Evolutionary conservation across 1,139 yeast species (phyloP), one percentile per base, ranked within the genome.

Genomic region (Saccharomyces pastorianus): DNA sequence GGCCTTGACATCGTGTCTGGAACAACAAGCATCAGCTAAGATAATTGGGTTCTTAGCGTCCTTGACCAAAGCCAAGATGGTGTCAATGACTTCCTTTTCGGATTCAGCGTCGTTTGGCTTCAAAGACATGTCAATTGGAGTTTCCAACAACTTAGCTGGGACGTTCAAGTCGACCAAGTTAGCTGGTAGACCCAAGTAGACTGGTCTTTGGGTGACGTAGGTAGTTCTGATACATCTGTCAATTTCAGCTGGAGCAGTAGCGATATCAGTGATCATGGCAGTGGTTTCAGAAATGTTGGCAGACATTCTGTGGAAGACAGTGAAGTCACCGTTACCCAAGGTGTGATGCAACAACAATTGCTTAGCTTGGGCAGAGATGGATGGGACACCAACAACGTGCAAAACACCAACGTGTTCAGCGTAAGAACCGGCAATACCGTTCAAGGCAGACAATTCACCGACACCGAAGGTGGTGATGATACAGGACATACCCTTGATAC

Each of bases 21-120:
- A 75, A 58, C 91, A 89, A 77, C 96, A 88, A 46, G 96, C 95
- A 73, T 88, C 96, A 50, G 88, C 90, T 64, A 88, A 76, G 62
- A 88, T 80, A 58, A 86, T 71, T 59, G 96, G 96, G 72, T 82
- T 81, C 67, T 78, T 69, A 50, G 95, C 83, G 50, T 72, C 73
- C 59, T 68, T 65, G 61, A 88, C 76, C 73, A 85, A 69, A 32
- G 72, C 70, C 56, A 81, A 64, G 53, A 85, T 78, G 54, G 77
- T 71, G 46, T 81, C 83, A 56, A 87, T 74, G 51, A 85, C 90
- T 71, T 88, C 96, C 38, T 73, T 75, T 72, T 88, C 91, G 53
- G 90, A 82, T 55, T 80, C 88, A 14, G 77, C 73, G 59, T 85
- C 88, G 71, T 86, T 87, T 52, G 82, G 79, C 62, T 78, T 77